Percentiles rank a stretch among this genome's conserved stretches.
These are phyloP conservation scores for Anthracocystis walkeri DNA, from an alignment of 1,284 basidiomycete genomes.

Conservation along the genomic window DNA sequence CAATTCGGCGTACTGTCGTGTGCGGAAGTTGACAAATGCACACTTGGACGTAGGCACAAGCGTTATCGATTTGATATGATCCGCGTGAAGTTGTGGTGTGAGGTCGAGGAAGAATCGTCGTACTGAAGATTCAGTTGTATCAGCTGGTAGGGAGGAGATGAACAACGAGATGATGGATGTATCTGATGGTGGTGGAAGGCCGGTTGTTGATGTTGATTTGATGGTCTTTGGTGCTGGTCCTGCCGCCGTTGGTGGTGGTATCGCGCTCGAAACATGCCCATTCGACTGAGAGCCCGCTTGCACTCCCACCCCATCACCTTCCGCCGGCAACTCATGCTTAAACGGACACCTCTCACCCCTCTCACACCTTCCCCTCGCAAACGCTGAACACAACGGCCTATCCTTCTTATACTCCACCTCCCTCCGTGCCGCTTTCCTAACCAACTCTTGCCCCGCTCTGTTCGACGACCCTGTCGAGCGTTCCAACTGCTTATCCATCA, in stretches of 20 bases:
- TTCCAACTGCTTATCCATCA: slow-evolving; percentile 79
- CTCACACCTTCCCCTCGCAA: slow-evolving; percentile 91
- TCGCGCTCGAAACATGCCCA: slow-evolving; percentile 72
- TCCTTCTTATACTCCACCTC: slow-evolving; percentile 98
- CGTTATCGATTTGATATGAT: slow-evolving; percentile 75
- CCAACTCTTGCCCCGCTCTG: slow-evolving; percentile 84
- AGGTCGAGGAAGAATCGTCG: slow-evolving; percentile 77
- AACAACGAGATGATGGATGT: slow-evolving; percentile 86
- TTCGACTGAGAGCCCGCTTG: slow-evolving; percentile 72
- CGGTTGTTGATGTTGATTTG: slow-evolving; percentile 80
- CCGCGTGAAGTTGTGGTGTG: slow-evolving; percentile 68
- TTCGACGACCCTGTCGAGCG: slow-evolving; percentile 62
- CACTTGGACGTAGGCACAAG: slow-evolving; percentile 73
- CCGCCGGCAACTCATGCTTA: slow-evolving; percentile 84
- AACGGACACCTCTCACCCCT: slow-evolving; percentile 93
- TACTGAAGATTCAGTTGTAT: slow-evolving; percentile 81
- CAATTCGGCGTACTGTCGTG: slow-evolving; percentile 81
- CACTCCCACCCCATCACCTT: not conserved
- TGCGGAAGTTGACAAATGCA: slow-evolving; percentile 94
- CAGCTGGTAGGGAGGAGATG: slow-evolving; percentile 82
- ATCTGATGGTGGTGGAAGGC: slow-evolving; percentile 90
- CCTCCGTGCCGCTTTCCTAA: slow-evolving; percentile 90
- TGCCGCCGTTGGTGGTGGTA: slow-evolving; percentile 69
- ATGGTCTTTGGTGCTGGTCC: slow-evolving; percentile 84
- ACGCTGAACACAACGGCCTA: slow-evolving; percentile 90